These are phyloP conservation scores for Avena eriantha DNA, from an alignment of 176 grass and related monocot species.

Conservation along the genomic window DNA sequence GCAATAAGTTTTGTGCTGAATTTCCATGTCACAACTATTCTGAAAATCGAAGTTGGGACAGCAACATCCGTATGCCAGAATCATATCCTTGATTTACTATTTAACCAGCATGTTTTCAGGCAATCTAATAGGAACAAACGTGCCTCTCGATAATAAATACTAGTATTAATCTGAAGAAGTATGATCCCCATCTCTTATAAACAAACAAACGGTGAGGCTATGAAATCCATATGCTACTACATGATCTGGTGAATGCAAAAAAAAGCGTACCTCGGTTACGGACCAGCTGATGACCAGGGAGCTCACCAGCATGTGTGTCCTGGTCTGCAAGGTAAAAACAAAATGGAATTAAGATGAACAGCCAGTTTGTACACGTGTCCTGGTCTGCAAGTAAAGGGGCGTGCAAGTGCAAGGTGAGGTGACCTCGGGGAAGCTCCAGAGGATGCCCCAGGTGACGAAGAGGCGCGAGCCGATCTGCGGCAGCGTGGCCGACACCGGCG, in stretches of 20 bases:
- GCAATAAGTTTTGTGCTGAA: neutral
- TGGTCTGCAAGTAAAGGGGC: neutral
- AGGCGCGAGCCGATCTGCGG: conserved; percentile 39
- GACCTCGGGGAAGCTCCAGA: conserved; percentile 26
- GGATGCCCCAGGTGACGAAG: conserved; percentile 33
- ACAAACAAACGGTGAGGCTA: neutral
- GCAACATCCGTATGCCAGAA: neutral
- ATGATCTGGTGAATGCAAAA: neutral
- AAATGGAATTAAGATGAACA: neutral
- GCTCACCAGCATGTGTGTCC: conserved; percentile 50
- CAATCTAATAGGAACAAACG: neutral
- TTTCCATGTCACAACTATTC: neutral
- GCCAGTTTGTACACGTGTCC: no score
- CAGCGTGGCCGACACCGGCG: conserved; percentile 42
- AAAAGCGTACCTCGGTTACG: conserved; percentile 55
- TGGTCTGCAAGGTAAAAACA: neutral
- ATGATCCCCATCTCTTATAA: neutral
- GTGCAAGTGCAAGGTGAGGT: neutral
- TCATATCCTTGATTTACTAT: neutral
- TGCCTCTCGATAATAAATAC: neutral
- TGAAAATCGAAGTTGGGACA: neutral
- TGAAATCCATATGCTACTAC: neutral
- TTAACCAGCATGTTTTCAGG: neutral
- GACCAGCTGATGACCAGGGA: conserved; percentile 81
- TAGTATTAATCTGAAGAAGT: neutral